Conservation (phyloP, 352 stramenopile species). For the Globisporangium uncinulatum region DNA sequence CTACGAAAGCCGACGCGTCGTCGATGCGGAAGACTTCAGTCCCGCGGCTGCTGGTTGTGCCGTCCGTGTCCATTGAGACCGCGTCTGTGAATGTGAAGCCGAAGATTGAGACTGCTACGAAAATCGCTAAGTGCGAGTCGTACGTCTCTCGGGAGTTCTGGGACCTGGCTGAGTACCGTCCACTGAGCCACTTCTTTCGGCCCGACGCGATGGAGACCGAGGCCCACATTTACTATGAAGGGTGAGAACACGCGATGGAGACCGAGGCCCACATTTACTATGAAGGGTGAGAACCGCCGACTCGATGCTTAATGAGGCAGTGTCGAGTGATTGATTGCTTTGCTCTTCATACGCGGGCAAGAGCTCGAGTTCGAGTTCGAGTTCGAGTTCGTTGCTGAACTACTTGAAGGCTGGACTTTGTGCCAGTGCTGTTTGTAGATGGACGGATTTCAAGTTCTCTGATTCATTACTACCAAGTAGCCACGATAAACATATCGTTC, state of each 20-base stretch:
- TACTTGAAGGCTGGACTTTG: too few relatives aligned
- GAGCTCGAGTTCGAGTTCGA: too few relatives aligned
- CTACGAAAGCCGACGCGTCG: conserved; percentile 1
- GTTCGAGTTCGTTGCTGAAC: too few relatives aligned
- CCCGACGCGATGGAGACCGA: conserved; percentile 9
- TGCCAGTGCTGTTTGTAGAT: too few relatives aligned
- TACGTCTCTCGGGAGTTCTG: background rate
- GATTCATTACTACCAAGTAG: too few relatives aligned
- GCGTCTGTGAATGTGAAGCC: background rate
- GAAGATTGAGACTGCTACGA: background rate
- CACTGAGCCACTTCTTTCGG: conserved; percentile 7
- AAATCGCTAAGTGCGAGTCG: background rate
- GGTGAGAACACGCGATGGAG: conserved; percentile 5
- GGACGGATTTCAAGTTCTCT: too few relatives aligned
- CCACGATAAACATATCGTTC: too few relatives aligned
- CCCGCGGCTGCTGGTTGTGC: background rate
- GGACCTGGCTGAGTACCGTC: background rate
- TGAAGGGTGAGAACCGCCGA: background rate
- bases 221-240: conserved; percentile 11
- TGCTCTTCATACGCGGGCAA: too few relatives aligned
- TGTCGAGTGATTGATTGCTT: too few relatives aligned
- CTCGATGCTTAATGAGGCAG: background rate
- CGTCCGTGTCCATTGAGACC: background rate
- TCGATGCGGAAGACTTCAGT: conserved; percentile 5
- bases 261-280: conserved; percentile 9